Base-by-base conservation (phyloP, 1,139 yeast genomes). In the Blastobotrys arbuscula region DNA sequence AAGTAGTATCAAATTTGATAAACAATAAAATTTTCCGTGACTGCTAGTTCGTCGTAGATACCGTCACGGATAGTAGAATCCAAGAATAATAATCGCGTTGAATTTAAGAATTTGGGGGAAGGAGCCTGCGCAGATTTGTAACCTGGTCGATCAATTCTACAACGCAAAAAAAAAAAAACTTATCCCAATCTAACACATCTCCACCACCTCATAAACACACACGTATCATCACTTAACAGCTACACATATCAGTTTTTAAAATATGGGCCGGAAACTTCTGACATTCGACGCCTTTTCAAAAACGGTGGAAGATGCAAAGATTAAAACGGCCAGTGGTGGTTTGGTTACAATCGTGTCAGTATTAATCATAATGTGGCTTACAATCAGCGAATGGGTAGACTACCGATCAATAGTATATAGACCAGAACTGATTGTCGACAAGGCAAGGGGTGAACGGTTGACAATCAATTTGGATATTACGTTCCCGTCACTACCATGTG, bases 231-330 rank as follows among this genome's bases (percentile, higher is more conserved):
- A 10, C 31, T 10, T 28, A 28, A 10, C 31, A 28, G 10, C 31
- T 28, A 28, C 31, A 28, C 31, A 28, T n/a, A n/a, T n/a, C n/a
- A n/a, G n/a, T n/a, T n/a, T n/a, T n/a, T n/a, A 23, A 21, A 41
- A 31, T 2, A 41, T 41, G 44, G 35, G 16, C 15, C 28, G 19
- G 2, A 44, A 44, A 28, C 46, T 87, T 55, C 71, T 85, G 49
- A 78, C 82, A 39, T 73, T 85, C 53, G 98, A 92, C 67, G 96
- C 95, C 12, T 92, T 92, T 67, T 82, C 96, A 31, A 90, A 89
- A 68, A 88, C 97, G 6, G 90, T 87, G 41, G 97, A 90, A 60
- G 98, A 92, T 65, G 95, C 96, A 5, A 77, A 87, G 50, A 80
- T 92, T 53, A 81, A 85, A 56, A 92, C 98, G 2, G 76, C 90